Conservation (phyloP, 495 filamentous ascomycete species). For the Penicillium waksmanii region DNA sequence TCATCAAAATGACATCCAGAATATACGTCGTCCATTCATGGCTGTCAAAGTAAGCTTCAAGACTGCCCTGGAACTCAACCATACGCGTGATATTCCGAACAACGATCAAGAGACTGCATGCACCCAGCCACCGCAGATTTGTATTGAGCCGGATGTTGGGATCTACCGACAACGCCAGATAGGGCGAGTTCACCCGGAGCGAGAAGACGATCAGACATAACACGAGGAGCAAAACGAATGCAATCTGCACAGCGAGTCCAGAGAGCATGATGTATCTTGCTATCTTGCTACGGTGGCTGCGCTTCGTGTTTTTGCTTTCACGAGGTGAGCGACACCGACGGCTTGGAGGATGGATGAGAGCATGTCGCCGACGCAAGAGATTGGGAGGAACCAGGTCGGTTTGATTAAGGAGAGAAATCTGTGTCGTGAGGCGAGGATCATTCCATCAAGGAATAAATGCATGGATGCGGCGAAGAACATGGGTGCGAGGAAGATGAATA, state of each 20-base stretch:
- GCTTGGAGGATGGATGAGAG: neutral
- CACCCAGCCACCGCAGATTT: neutral
- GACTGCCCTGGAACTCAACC: neutral
- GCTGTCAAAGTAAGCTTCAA: neutral
- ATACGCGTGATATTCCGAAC: neutral
- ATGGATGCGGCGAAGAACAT: neutral
- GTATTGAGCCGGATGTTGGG: neutral
- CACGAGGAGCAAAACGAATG: neutral
- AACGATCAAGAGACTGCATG: neutral
- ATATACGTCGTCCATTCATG: neutral
- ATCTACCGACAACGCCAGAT: neutral
- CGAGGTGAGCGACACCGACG: neutral
- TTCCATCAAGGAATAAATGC: neutral
- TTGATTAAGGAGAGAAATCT: neutral
- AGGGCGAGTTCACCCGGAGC: neutral
- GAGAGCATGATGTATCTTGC: neutral
- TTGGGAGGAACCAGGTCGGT: neutral
- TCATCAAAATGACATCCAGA: neutral
- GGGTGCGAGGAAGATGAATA: neutral
- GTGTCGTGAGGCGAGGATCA: neutral
- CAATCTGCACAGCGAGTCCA: neutral
- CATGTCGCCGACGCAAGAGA: neutral
- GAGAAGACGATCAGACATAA: neutral
- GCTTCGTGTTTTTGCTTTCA: neutral
- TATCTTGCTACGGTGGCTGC: neutral